Base-by-base conservation (phyloP, 1,284 basidiomycete species). In the Melampsora medusae region DNA sequence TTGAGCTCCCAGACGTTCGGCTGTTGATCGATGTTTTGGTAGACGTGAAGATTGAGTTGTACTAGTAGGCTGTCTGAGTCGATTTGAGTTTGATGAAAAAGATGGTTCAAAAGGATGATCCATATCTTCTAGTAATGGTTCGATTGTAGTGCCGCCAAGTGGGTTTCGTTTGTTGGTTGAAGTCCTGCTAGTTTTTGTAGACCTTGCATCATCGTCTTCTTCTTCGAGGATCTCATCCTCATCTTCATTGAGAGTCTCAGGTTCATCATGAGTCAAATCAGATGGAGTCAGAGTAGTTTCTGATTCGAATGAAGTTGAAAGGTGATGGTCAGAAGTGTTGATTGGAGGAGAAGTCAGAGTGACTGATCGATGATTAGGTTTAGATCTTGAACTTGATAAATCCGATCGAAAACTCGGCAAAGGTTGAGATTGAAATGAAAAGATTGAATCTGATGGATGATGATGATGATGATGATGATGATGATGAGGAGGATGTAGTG, bases 161-260 rank as follows among this genome's bases (percentile, higher is more conserved):
- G 69, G 31, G 22, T 25, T 61, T 25, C 7, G 56, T 56, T 28
- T 19, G 25, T 70, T 61, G 53, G 69, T 70, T 33, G 59, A 61
- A 49, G 59, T 70, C 6, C 69, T 38, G 62, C 69, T 70, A 35
- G 69, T 70, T 49, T 62, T 46, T 35, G 60, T 42, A 28, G 69
- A 70, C 42, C 50, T 25, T 31, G 17, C 42, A 70, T 70, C 69
- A 70, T 69, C 67, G 50, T 69, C 67, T 59, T 38, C 19, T 81
- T 80, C 49, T 79, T 79, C 68, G 81, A 81, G 7, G 28, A 78
- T 78, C 77, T 84, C 81, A 28, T 80, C 82, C 35, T 84, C 84
- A 28, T 88, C 88, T 19, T 77, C 61, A 46, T 56, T 28, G 17
- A 25, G 53, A 53, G n/a, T n/a, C n/a, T 72, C 42, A 38, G 38